Base-by-base conservation (phyloP, 768 basidiomycete genomes). In the Russula earlei region DNA sequence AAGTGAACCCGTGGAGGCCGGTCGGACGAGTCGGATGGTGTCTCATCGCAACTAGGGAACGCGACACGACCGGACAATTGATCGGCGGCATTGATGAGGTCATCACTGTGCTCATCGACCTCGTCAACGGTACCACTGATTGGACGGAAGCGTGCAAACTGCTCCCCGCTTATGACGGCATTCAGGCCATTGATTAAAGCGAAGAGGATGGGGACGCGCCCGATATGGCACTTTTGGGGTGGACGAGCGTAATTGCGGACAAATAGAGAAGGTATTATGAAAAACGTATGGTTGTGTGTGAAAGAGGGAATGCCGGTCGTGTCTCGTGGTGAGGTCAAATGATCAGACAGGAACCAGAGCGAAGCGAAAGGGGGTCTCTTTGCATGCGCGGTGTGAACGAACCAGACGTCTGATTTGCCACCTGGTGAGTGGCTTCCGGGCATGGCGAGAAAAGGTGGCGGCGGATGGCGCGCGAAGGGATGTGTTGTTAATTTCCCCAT, bases 41-140 rank as follows among this genome's bases (percentile, higher is more conserved):
- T 27, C 55, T 27, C 31, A 40, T 54, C 48, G 27, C 25, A 52
- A 58, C 20, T 17, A 92, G 92, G 57, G 95, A 99, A 71, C 87
- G 94, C 43, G 95, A 98, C 70, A 92, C 93, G 46, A 98, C 87
- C 45, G 80, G 85, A 55, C 96, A 98, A 69, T 75, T 89, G 55
- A 97, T 98, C 67, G 95, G 93, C 15, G 66, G 78, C 46, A 83
- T 95, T 60, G 93, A 98, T 72, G 83, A 90, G 44, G 94, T 98
- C 56, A 84, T 95, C 63, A 73, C 74, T 54, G 81, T 87, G 49
- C 83, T 97, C 57, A 80, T 78, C 48, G 84, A 86, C 42, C 80
- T 98, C 45, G 85, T 89, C 24, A 71, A 83, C 59, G 92, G 89
- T 19, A 76, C 67, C 10, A 75, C 90, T 53, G 77, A 81, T 54